Conservation (phyloP, 1,139 yeast species). For the Geotrichum phurueaensis region DNA sequence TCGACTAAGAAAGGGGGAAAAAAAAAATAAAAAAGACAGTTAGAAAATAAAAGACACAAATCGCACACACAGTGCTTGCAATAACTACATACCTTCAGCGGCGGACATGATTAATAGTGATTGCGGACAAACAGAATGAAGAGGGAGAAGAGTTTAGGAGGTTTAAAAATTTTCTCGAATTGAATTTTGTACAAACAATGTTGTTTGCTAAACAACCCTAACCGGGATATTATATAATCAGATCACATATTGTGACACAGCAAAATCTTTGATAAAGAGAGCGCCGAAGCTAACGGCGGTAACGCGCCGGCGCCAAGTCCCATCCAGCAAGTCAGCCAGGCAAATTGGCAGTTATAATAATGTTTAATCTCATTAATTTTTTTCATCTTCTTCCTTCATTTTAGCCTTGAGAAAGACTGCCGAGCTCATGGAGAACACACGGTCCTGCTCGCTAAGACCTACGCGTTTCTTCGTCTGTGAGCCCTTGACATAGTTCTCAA, state of each 20-base stretch:
- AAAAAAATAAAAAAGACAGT: background rate
- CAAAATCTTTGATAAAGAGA: background rate
- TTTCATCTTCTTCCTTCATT: slow-evolving; percentile 29
- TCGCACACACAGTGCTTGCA: background rate
- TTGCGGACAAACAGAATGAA: background rate
- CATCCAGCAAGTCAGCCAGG: background rate
- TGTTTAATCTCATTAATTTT: background rate
- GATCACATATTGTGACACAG: background rate
- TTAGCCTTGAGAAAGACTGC: slow-evolving; percentile 55
- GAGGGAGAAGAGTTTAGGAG: background rate
- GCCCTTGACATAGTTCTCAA: slow-evolving; percentile 68
- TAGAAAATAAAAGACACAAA: background rate
- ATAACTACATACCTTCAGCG: slow-evolving; percentile 9
- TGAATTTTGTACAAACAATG: background rate
- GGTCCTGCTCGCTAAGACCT: slow-evolving; percentile 69
- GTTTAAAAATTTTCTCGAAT: slow-evolving; percentile 1
- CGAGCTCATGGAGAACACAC: slow-evolving; percentile 78
- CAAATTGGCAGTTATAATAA: background rate
- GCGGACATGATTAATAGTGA: slow-evolving; percentile 8
- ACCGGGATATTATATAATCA: background rate
- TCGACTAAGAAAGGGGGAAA: slow-evolving; percentile 38
- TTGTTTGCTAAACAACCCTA: background rate
- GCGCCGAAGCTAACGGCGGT: background rate
- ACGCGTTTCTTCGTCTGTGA: slow-evolving; percentile 49
- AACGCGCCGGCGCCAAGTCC: background rate